Conservation (phyloP, 345 rosid species). For the Rubroshorea leprosula region DNA sequence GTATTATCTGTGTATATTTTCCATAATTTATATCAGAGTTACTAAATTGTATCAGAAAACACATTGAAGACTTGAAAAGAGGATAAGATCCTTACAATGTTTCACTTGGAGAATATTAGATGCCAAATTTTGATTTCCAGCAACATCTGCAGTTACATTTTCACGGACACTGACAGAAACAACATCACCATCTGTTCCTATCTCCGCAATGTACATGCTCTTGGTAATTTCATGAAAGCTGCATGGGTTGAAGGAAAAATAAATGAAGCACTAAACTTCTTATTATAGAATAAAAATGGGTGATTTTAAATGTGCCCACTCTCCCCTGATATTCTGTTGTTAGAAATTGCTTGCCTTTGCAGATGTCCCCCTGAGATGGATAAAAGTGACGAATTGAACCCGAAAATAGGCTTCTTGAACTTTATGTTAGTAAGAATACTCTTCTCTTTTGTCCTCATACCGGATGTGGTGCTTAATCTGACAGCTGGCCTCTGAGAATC, state of each 20-base stretch:
- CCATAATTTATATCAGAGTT: conserved; percentile 11
- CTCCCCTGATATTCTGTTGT: too few species aligned
- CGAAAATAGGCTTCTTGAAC: conserved; percentile 78
- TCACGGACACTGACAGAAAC: conserved; percentile 60
- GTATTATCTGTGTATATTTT: conserved; percentile 52
- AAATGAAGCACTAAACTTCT: conserved; percentile 4
- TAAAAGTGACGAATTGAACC: conserved; percentile 70
- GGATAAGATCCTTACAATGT: conserved; percentile 52
- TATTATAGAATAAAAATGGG: neutral
- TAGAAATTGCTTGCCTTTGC: conserved; percentile 52
- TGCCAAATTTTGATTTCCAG: conserved; percentile 74
- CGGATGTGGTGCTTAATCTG: conserved; percentile 60
- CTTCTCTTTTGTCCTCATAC: conserved; percentile 57
- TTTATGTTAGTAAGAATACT: conserved; percentile 51
- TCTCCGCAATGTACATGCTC: conserved; percentile 54
- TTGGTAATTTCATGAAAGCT: conserved; percentile 69
- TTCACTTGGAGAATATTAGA: conserved; percentile 71
- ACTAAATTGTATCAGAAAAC: neutral
- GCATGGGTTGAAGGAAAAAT: conserved; percentile 14
- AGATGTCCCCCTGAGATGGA: conserved; percentile 73
- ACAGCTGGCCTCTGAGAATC: conserved; percentile 83
- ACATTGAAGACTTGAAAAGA: neutral
- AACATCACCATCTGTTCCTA: conserved; percentile 43
- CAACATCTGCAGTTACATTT: conserved; percentile 76
- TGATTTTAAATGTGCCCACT: neutral